Evolutionary conservation across 352 stramenopile genomes (phyloP), one percentile per base, ranked within the genome.

Genomic region (Thalassiosira hispida): DNA sequence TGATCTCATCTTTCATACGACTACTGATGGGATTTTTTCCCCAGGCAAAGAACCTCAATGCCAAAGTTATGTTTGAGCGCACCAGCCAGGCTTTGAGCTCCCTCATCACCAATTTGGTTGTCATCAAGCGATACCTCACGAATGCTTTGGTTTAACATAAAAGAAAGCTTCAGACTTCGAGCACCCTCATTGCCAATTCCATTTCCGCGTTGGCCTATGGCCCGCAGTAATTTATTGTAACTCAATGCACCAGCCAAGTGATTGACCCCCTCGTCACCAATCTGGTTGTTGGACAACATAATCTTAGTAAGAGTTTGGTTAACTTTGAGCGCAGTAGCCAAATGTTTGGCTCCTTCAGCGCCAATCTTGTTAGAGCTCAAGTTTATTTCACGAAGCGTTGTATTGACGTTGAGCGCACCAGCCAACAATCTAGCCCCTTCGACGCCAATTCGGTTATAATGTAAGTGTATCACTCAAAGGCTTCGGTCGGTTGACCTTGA

Each of bases 201-300:
- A n/a, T n/a, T n/a, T n/a, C n/a, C n/a, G n/a, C n/a, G n/a, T n/a
- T n/a, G n/a, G n/a, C n/a, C n/a, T n/a, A n/a, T n/a, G n/a, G n/a
- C n/a, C n/a, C n/a, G n/a, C n/a, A n/a, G n/a, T n/a, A n/a, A n/a
- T 14, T 47, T 77, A 20, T 8, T 0, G 57, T 87, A 85, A 1
- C 52, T 14, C 27, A 18, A 60, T 16, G 67, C 51, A 11, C 56
- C 40, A 0, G 73, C 73, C 18, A 89, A 29, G 12, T 22, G 25
- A 7, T 42, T 31, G 4, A 79, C 65, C 20, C 81, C 81, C 31
- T 64, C 47, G 63, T 82, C 66, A 1, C 77, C 64, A 49, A 88
- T 81, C 16, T 47, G 2, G 33, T 85, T 84, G 35, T 67, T 16
- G 49, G 85, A 52, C 20, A 88, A 31, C 35, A 73, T 72, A 3